Evolutionary conservation across 371 early-diverging fungal genomes (phyloP), one percentile per base, ranked within the genome.

Genomic region (Haplosporangium sp.): DNA sequence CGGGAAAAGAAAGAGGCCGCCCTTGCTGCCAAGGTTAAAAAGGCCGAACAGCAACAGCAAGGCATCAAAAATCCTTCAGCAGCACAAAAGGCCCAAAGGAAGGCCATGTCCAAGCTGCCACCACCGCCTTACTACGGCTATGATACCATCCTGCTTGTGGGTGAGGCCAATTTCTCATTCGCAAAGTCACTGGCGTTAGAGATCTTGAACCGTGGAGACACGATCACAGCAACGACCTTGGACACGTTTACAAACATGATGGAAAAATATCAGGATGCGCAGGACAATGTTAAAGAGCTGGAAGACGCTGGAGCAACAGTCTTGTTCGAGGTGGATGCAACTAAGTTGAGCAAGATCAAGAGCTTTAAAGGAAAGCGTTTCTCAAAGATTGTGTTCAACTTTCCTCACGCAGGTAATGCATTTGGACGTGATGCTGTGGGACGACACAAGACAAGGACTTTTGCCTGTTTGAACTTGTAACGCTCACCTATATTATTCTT

Each of bases 111-210:
- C 5, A 70, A 63, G 20, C 37, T 73, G 14, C 80, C 73, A 7
- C 80, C 80, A 41, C 81, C 84, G 5, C 85, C 86, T 5, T 91
- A 86, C 68, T 79, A 57, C 6, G 69, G 71, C 5, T 47, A 73
- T 12, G 89, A 93, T 69, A 76, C 71, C 3, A 88, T 94, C 12
- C 69, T 94, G 29, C 73, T 92, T 1, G 67, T 95, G 5, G 93
- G 94, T 50, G 94, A 93, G 72, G 95, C 95, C 55, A 96, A 96
- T 77, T 96, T 96, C 66, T 93, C 93, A 29, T 96, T 95, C 83
- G 91, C 97, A 6, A 83, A 82, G 45, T 85, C 91, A 10, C 56
- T 96, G 12, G 89, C 87, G 1, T 83, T 86, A 16, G 74, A 86
- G 62, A 62, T 89, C 56, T 77, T 86, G 56, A 82, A 82, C 40